Evolutionary conservation across 371 early-diverging fungal genomes (phyloP), one percentile per base, ranked within the genome.

Genomic region (Mortierella sp.): DNA sequence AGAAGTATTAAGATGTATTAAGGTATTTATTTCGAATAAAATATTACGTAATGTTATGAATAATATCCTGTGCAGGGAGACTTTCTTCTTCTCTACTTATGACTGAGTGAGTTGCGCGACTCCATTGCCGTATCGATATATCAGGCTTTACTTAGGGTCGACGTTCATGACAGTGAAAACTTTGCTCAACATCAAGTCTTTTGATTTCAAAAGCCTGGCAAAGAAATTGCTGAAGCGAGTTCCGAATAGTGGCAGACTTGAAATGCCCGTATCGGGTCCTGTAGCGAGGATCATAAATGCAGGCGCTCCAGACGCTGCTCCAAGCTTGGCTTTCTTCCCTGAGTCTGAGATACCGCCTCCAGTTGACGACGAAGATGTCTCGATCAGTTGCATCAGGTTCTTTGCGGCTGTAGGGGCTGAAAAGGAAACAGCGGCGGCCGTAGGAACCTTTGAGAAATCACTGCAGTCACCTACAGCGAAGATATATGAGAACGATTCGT

Each of bases 391-490:
- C 20, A 79, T 26, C 22, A 84, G 52, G 71, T 84, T 84, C 55
- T 78, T 76, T 60, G 62, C 76, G 5, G 68, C 73, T 2, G 66
- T 35, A 10, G 71, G 68, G 12, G 59, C 73, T 1, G 76, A 16
- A 52, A n/a, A 57, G 1, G 14, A 18, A 60, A 65, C 58, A 20
- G 83, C 70, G 11, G 59, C 70, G 24, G 64, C 79, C 0, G 80
- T 79, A 2, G 68, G 63, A 11, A 75, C 75, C 51, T 68, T 64
- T 20, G 84, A 74, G 0, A 88, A 84, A 30, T 91, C 89, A 26
- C 89, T 87, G 26, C 88, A 90, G 67, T 93, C 94, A 2, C 94
- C 94, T 1, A 91, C 90, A 3, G 92, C 88, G 73, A 92, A 93
- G 58, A 93, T 88, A 64, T 90, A 87, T 1, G 85, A 83, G 30